Conservation (phyloP, 345 rosid genomes). For the Gossypium thurberi region DNA sequence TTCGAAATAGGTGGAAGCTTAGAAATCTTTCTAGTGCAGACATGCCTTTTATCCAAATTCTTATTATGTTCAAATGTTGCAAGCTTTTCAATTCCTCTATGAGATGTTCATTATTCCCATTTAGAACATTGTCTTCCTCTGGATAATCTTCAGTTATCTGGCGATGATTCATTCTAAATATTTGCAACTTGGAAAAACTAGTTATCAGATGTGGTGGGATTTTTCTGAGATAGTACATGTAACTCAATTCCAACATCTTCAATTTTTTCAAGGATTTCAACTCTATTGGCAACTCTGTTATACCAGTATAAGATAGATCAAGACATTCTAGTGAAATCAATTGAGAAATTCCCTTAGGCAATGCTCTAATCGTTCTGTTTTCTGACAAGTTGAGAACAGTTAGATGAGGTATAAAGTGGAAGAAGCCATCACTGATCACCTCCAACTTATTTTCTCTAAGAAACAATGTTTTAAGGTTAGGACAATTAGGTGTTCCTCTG, state of each 20-base stretch:
- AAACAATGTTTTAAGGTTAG: not conserved
- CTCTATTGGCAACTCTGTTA: not conserved
- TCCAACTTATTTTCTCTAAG: not conserved
- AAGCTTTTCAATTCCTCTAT: not conserved
- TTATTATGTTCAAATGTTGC: not conserved
- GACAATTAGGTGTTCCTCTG: not conserved
- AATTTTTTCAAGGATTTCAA: not conserved
- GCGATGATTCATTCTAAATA: not conserved
- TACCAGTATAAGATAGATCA: slow-evolving; percentile 7
- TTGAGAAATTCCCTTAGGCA: slow-evolving; percentile 1
- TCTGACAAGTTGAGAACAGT: not conserved
- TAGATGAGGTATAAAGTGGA: not conserved
- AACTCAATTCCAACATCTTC: not conserved
- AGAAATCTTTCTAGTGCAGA: not conserved
- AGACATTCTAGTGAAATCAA: not conserved
- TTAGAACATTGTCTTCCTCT: not conserved
- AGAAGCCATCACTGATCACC: not conserved
- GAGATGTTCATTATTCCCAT: not conserved
- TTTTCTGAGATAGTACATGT: not conserved
- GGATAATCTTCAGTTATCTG: not conserved
- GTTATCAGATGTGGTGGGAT: not conserved
- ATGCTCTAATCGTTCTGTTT: not conserved
- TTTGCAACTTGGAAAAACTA: not conserved
- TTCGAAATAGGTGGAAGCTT: not conserved
- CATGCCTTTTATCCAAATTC: not conserved